Conservation (phyloP, 306 rosid genomes). For the Cucurbita ficifolia region DNA sequence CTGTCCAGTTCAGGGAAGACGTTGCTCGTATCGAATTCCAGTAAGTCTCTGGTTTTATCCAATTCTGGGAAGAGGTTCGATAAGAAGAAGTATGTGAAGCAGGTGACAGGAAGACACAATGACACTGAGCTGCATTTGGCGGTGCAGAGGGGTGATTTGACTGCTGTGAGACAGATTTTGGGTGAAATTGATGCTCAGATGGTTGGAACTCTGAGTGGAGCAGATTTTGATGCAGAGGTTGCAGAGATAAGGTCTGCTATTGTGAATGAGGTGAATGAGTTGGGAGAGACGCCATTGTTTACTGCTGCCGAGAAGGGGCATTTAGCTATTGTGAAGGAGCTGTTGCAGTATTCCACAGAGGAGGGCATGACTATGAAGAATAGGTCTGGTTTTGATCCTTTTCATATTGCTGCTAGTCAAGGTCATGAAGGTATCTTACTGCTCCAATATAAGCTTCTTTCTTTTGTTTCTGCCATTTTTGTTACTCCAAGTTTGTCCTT, state of each 20-base stretch:
- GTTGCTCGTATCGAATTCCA: conserved; percentile 25
- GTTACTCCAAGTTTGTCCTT: neutral
- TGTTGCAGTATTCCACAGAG: conserved; percentile 32
- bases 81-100: conserved; percentile 61
- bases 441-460: neutral
- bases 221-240: conserved; percentile 62
- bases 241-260: conserved; percentile 47
- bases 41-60: conserved; percentile 37
- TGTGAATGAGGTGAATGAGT: conserved; percentile 66
- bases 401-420: conserved; percentile 70
- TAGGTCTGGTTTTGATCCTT: conserved; percentile 43
- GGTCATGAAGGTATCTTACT: conserved; percentile 54
- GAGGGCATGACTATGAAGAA: conserved; percentile 49
- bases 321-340: conserved; percentile 40
- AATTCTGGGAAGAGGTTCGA: conserved; percentile 49
- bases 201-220: conserved; percentile 37
- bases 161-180: conserved; percentile 27
- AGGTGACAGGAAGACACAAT: conserved; percentile 72
- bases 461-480: neutral
- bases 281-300: conserved; percentile 71
- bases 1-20: conserved; percentile 47
- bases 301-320: conserved; percentile 61
- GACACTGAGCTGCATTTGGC: conserved; percentile 86
- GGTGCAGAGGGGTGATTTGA: conserved; percentile 43
- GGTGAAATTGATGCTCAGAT: conserved; percentile 54